Base-by-base conservation (phyloP, 2,329 filamentous ascomycete genomes). In the Metarhizium album region DNA sequence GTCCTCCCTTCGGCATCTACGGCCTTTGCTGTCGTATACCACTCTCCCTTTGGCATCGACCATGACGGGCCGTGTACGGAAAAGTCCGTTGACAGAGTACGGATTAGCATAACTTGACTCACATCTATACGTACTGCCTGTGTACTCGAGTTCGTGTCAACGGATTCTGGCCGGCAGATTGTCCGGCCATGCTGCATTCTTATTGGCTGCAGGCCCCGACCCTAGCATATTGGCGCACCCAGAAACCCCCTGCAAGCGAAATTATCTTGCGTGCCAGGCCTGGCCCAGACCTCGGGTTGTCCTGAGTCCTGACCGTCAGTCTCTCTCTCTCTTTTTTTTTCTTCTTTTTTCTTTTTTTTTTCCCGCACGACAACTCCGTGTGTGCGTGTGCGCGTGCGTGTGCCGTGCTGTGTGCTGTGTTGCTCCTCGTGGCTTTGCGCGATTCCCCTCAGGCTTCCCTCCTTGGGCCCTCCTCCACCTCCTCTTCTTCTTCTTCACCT, bases 201-300 rank as follows among this genome's bases (percentile, higher is more conserved):
- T 40, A 49, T 49, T 49, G 47, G 37, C 37, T 27, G 33, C n/a
- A 29, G 33, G 11, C 14, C 33, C 33, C 33, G 33, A 4, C 33
- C 18, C 8, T 24, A 24, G 46, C 18, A 29, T 2, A n/a, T 18
- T 49, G 40, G 40, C 40, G 42, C 46, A 45, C 33, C 40, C 20
- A 50, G 20, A 38, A 23, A 29, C 48, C 51, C 23, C 46, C 42
- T 45, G 13, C 54, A 59, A 59, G 56, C 58, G 58, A 59, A 54
- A 59, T 59, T 57, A 58, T 53, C 24, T 23, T 42, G 14, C 46
- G 18, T 31, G 46, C 46, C 20, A 18, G 33, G 43, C 27, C 24
- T 46, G 20, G 23, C 27, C 27, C 27, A 9, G 27, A 9, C 27
- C 27, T 29, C 11, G 27, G 7, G 27, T 29, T 18, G 40, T 3